Base-by-base conservation (phyloP, 2,329 filamentous ascomycete species). In the Paracoccidioides brasiliensis region DNA sequence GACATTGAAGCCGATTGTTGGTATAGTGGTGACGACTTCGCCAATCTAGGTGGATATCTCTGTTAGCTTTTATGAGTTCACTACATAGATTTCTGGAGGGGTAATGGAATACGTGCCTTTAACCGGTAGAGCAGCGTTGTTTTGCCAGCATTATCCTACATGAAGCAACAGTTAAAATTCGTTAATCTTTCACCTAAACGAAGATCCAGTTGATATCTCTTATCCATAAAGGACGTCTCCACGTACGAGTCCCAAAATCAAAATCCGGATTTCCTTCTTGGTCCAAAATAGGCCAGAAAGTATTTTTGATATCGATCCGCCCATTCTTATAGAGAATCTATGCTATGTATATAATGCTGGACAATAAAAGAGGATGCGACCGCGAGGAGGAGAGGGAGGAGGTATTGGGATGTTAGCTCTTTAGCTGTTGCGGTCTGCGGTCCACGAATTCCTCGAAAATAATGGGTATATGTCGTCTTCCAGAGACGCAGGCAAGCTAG, bases 1-100 rank as follows among this genome's bases (percentile, higher is more conserved):
- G 65, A 98, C 93, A 72, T 98, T 98, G 79, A 98, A 98, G 59
- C 93, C 93, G 71, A 98, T 97, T 55, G 93, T 98, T 22, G 93
- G 93, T 79, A 97, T 97, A 66, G 93, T 98, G 59, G 93, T 97
- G 63, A 98, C 93, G 46, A 98, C 93, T 72, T 98, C 93, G 69
- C 93, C 93, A 68, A 98, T 95, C 89, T 96, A 69, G 58, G 57
- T 30, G 12, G 35, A 45, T 8, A 51, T 33, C 4, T 7, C 45
- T 28, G 38, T n/a, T 28, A 30, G 22, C n/a, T 32, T 7, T 33
- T 49, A 22, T 28, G 10, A 37, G 28, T 35, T 15, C 42, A 46
- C 32, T n/a, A 35, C 51, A 38, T 22, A 22, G 22, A 22, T 22
- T 22, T 5, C 14, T 38, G 38, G 4, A 45, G 44, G 43, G 33